Evolutionary conservation across 1,139 yeast genomes (phyloP).

Genomic region (Kurtzmaniella natalensis): DNA sequence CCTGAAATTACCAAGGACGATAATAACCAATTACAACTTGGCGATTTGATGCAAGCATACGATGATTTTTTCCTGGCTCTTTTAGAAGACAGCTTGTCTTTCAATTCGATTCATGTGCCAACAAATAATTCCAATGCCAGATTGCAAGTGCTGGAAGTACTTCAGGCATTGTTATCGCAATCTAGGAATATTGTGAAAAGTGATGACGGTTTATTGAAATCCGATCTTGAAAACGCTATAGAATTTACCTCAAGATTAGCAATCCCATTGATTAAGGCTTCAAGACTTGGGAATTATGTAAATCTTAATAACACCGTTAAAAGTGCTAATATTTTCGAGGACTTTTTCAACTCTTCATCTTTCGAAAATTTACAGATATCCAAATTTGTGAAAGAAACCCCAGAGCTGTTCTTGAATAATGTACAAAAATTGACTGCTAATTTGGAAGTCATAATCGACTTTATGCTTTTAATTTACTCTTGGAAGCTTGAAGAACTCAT

Average conservation of each 20-base stretch:
- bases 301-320: slow-evolving; percentile 17
- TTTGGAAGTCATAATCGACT: slow-evolving; percentile 21
- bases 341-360: slow-evolving; percentile 15
- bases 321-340: slow-evolving; percentile 5
- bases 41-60: slow-evolving; percentile 9
- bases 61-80: slow-evolving; percentile 16
- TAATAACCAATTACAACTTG: not conserved
- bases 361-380: slow-evolving; percentile 18
- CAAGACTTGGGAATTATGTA: slow-evolving; percentile 23
- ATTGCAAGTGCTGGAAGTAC: slow-evolving; percentile 20
- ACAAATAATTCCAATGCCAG: slow-evolving; percentile 21
- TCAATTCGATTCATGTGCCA: slow-evolving; percentile 8
- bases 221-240: slow-evolving; percentile 2
- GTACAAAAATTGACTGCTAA: slow-evolving; percentile 13
- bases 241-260: slow-evolving; percentile 10
- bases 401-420: slow-evolving; percentile 17
- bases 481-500: slow-evolving; percentile 35
- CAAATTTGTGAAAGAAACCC: slow-evolving; percentile 17
- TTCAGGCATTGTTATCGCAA: slow-evolving; percentile 21
- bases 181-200: slow-evolving; percentile 11
- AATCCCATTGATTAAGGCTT: slow-evolving; percentile 21
- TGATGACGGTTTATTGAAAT: slow-evolving; percentile 1
- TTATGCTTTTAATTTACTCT: slow-evolving; percentile 23
- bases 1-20: slow-evolving; percentile 9
- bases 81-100: slow-evolving; percentile 11